Percentiles rank a stretch among this genome's conserved stretches.
phyloP scores from a whole-genome alignment of 2,329 filamentous ascomycete genomes.

The Colletotrichum tropicale region DNA sequence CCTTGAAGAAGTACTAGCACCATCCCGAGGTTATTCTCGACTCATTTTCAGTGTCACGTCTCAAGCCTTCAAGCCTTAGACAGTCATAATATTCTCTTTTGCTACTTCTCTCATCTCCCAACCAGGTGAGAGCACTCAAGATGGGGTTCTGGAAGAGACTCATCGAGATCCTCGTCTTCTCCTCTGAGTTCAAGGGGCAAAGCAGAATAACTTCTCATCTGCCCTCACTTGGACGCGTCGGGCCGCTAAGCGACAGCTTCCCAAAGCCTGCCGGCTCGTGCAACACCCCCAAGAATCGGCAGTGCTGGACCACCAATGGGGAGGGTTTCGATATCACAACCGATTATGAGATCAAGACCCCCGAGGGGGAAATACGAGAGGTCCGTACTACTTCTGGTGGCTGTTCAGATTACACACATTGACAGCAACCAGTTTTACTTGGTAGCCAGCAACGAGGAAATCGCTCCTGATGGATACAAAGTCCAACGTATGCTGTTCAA shows the following conservation, averaged over 20 bases:
- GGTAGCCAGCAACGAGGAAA: too few species aligned
- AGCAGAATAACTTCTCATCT: background rate
- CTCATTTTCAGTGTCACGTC: background rate
- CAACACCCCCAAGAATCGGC: fast-evolving
- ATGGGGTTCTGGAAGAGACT: background rate
- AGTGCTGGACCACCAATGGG: background rate
- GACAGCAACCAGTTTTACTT: too few species aligned
- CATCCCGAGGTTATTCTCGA: background rate
- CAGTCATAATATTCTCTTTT: background rate
- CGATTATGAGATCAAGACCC: too few species aligned
- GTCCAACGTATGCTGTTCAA: background rate
- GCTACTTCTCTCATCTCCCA: background rate
- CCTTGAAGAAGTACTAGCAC: background rate
- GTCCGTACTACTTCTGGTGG: too few species aligned
- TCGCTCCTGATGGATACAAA: background rate
- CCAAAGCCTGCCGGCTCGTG: background rate
- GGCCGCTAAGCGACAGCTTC: fast-evolving
- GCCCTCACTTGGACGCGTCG: background rate
- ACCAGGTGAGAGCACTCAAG: background rate
- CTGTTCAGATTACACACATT: too few species aligned
- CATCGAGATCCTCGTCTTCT: background rate
- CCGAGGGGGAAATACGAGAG: too few species aligned
- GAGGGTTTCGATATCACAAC: too few species aligned
- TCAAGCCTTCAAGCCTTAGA: too few species aligned
- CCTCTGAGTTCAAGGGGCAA: background rate